A percentile compares a stretch with the other conserved stretches of the same genome.
Conservation (phyloP, 208 protist genomes). For the Crithidia brevicula region DNA sequence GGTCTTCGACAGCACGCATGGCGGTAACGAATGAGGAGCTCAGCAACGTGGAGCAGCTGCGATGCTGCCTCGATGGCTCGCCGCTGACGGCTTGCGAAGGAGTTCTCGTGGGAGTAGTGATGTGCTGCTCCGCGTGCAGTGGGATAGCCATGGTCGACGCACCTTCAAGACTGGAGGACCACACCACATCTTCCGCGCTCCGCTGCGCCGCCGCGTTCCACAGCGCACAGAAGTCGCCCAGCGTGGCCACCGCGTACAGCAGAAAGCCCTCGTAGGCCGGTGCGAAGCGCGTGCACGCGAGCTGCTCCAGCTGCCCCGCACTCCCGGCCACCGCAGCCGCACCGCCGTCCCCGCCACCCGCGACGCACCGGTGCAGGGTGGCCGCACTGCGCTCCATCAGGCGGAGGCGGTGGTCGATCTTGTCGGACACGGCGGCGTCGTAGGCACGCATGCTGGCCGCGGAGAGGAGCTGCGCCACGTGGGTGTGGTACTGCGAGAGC, state of each 20-base stretch:
- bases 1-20: neutral
- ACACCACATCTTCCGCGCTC: slow-evolving; percentile 8
- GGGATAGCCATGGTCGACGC: neutral
- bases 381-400: slow-evolving; percentile 13
- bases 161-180: neutral
- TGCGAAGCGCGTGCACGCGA: slow-evolving; percentile 9
- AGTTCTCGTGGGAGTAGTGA: no score
- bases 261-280: slow-evolving; percentile 9
- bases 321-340: neutral
- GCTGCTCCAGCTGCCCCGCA: slow-evolving; percentile 9
- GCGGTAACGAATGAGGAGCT: neutral
- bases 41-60: neutral
- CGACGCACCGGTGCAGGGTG: neutral
- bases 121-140: slow-evolving; percentile 4
- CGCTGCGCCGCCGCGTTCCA: slow-evolving; percentile 6
- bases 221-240: slow-evolving; percentile 11
- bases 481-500: slow-evolving; percentile 12
- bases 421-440: slow-evolving; percentile 8
- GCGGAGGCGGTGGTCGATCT: slow-evolving; percentile 1
- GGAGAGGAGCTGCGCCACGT: slow-evolving; percentile 8
- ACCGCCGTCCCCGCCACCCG: neutral
- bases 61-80: neutral
- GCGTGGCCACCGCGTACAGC: slow-evolving; percentile 11
- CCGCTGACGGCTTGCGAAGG: neutral
- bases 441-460: slow-evolving; percentile 6